Percentiles rank a stretch among this genome's conserved stretches.
phyloP scores from a whole-genome alignment of 192 early-diverging fungal species.

The Cetraspora pellucida region DNA sequence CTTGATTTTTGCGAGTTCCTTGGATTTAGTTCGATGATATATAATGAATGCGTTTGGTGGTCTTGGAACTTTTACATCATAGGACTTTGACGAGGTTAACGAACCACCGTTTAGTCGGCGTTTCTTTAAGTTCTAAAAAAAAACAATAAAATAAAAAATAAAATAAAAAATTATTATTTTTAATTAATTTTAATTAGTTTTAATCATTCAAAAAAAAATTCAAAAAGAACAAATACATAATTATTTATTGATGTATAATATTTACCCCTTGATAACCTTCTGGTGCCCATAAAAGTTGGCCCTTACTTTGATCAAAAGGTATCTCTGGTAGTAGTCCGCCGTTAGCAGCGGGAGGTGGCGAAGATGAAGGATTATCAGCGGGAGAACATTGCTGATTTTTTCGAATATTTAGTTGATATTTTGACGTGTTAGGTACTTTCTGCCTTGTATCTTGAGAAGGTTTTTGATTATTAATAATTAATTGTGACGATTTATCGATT shows the following conservation, averaged over 20 bases:
- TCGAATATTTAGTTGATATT: neutral
- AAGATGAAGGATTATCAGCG: neutral
- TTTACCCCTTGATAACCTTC: slow-evolving; percentile 26
- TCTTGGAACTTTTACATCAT: slow-evolving; percentile 29
- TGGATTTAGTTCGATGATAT: slow-evolving; percentile 32
- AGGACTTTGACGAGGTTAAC: slow-evolving; percentile 14
- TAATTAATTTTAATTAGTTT: neutral
- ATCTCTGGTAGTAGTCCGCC: neutral
- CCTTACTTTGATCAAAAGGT: slow-evolving; percentile 13
- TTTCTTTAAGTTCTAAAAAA: slow-evolving; percentile 24
- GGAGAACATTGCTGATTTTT: neutral
- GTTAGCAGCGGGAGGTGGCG: neutral
- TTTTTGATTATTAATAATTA: neutral
- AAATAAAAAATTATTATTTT: neutral
- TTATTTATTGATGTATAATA: neutral
- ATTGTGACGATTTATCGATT: neutral
- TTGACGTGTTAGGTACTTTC: neutral
- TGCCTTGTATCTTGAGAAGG: neutral
- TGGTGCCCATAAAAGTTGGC: slow-evolving; percentile 28
- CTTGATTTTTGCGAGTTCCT: slow-evolving; percentile 25
- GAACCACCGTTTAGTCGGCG: neutral
- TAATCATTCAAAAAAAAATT: neutral
- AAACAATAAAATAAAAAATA: neutral
- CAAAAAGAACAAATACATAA: neutral
- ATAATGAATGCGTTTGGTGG: slow-evolving; percentile 36